Base-by-base conservation (phyloP, 2,329 filamentous ascomycete species). In the Geosmithia putterillii region DNA sequence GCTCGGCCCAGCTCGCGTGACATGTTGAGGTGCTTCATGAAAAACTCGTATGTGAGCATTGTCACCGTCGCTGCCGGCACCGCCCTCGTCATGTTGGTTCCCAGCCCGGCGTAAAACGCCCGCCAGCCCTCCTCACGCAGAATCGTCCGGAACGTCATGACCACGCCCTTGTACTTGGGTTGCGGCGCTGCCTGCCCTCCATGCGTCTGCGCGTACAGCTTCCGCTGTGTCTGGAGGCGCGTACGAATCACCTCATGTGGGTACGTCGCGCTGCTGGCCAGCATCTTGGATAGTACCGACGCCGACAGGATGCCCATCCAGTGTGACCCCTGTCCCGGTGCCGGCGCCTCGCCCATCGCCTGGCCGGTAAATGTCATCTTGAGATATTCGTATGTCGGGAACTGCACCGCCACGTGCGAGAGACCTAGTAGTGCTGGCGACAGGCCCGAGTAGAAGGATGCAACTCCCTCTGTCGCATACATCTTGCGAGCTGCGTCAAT, bases 221-320 rank as follows among this genome's bases (percentile, higher is more conserved):
- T 76, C 55, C 92, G 81, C 60, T 98, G 92, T 2, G 92, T 98
- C 63, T 98, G 92, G 45, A 98, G 67, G 46, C 92, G 75, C 41
- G 92, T 98, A 38, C 92, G 81, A 42, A 98, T 81, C 17, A 98
- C 92, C 64, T 98, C 92, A 58, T 98, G 92, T 1, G 92, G 92
- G 59, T 98, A 98, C 17, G 92, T 98, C 8, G 89, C 86, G 41
- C 86, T 92, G 58, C 89, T 95, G 28, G 92, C 92, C 55, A 92
- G 81, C 41, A 95, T 78, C 65, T 98, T 98, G 66, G 88, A 95
- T 42, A 98, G 64, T 48, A 96, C 87, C 12, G 89, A 95, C 32
- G 92, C 90, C 12, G 81, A 79, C 9, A 94, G 73, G 46, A 96
- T 86, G 34, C 90, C 90, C 40, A 84, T 51, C 76, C 86, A 92